Conservation (phyloP, 495 filamentous ascomycete species). For the Apodospora peruviana region DNA sequence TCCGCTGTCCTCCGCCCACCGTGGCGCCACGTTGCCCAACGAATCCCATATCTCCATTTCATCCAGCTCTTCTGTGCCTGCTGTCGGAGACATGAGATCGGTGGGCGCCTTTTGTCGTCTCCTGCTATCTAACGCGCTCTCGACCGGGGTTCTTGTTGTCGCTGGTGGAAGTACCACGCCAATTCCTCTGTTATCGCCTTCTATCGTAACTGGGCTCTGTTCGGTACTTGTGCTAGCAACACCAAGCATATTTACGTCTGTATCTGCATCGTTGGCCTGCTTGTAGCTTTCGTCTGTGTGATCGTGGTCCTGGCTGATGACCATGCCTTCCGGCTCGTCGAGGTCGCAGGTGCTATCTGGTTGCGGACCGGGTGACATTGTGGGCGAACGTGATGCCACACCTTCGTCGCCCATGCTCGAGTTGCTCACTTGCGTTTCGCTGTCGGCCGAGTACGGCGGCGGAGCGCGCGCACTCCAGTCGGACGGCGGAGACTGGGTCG, state of each 20-base stretch:
- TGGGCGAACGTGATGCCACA: slow-evolving; percentile 23
- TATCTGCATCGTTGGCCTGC: slow-evolving; percentile 8
- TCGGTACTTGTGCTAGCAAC: too few relatives aligned
- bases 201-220: too few relatives aligned
- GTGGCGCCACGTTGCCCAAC: slow-evolving; percentile 8
- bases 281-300: slow-evolving; percentile 27
- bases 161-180: too few relatives aligned
- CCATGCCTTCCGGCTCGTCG: slow-evolving; percentile 11
- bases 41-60: slow-evolving; percentile 16
- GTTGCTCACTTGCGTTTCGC: slow-evolving; percentile 8
- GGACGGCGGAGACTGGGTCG: slow-evolving; percentile 11
- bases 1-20: slow-evolving; percentile 27
- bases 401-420: slow-evolving; percentile 21
- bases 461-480: slow-evolving; percentile 17
- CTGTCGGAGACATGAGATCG: slow-evolving; percentile 1
- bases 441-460: slow-evolving; percentile 5
- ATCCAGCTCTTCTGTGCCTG: slow-evolving; percentile 7
- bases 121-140: not conserved
- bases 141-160: not conserved
- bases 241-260: not conserved
- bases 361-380: slow-evolving; percentile 32
- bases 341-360: slow-evolving; percentile 20
- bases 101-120: slow-evolving; percentile 4
- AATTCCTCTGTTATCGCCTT: too few relatives aligned
- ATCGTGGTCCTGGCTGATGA: slow-evolving; percentile 3